Evolutionary conservation across 1,284 basidiomycete species (phyloP).

Genomic region (Cutaneotrichosporon cutaneum): DNA sequence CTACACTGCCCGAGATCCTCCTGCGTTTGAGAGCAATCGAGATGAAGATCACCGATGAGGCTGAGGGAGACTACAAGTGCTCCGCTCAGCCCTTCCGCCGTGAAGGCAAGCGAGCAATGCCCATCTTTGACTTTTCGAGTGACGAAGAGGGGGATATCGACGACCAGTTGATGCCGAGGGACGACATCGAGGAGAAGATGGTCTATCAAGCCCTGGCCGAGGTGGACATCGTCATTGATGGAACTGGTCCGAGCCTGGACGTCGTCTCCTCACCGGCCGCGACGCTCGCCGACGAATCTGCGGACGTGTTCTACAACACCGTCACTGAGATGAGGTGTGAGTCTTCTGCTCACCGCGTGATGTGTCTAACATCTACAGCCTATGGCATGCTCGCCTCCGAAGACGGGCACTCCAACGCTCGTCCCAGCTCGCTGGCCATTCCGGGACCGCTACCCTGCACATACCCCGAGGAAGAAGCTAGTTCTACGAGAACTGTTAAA

Average conservation of each 20-base stretch:
- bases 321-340: constrained; percentile 1
- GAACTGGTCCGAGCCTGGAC: neutral
- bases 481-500: neutral
- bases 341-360: neutral
- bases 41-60: constrained; percentile 57
- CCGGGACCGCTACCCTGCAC: neutral
- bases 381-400: neutral
- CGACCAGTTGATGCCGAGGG: constrained; percentile 19
- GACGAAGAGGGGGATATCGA: constrained; percentile 11
- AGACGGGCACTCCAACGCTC: neutral
- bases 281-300: neutral
- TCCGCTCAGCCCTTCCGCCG: neutral
- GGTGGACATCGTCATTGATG: neutral
- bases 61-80: neutral
- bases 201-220: neutral
- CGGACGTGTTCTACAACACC: neutral
- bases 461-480: neutral
- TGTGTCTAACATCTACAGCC: neutral
- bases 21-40: constrained; percentile 74
- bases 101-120: constrained; percentile 56
- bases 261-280: neutral
- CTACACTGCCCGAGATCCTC: constrained; percentile 74
- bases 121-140: constrained; percentile 45
- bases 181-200: constrained; percentile 6
- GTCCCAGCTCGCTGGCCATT: neutral